Conservation (phyloP, 345 rosid species). For the Erysimum cheiranthoides region DNA sequence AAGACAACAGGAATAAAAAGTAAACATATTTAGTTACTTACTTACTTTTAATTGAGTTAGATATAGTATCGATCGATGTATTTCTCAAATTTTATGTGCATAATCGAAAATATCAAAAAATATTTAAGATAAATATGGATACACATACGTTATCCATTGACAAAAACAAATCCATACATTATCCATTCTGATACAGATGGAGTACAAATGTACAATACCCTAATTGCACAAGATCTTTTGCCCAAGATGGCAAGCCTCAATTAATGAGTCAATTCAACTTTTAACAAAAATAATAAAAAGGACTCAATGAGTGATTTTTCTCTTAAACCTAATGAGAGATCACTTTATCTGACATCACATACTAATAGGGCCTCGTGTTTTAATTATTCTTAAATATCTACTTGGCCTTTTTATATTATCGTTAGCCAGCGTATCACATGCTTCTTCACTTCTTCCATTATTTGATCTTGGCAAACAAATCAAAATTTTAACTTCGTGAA, state of each 20-base stretch:
- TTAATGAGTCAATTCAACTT: not conserved
- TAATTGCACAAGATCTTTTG: not conserved
- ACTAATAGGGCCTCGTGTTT: not conserved
- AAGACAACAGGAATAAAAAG: too few species aligned
- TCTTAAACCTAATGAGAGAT: slow-evolving; percentile 21
- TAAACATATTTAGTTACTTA: too few species aligned
- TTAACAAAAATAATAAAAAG: not conserved
- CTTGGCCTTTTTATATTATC: slow-evolving; percentile 37
- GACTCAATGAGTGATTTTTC: slow-evolving; percentile 20
- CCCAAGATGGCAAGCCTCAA: not conserved
- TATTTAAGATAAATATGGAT: not conserved
- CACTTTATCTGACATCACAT: slow-evolving; percentile 38
- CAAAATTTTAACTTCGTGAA: not conserved
- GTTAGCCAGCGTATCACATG: slow-evolving; percentile 33
- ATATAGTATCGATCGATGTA: too few species aligned
- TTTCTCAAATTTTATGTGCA: not conserved
- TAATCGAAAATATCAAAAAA: not conserved
- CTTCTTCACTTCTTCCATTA: slow-evolving; percentile 28
- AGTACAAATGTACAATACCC: not conserved
- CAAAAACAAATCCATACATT: not conserved
- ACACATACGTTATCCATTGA: not conserved
- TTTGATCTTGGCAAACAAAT: slow-evolving; percentile 25
- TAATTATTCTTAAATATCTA: slow-evolving; percentile 18
- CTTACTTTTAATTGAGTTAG: too few species aligned
- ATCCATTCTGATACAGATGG: not conserved